These are phyloP conservation scores for Chrysanthemum lavandulifolium DNA, from an alignment of 129 eudicot genomes.

Conservation along the genomic window DNA sequence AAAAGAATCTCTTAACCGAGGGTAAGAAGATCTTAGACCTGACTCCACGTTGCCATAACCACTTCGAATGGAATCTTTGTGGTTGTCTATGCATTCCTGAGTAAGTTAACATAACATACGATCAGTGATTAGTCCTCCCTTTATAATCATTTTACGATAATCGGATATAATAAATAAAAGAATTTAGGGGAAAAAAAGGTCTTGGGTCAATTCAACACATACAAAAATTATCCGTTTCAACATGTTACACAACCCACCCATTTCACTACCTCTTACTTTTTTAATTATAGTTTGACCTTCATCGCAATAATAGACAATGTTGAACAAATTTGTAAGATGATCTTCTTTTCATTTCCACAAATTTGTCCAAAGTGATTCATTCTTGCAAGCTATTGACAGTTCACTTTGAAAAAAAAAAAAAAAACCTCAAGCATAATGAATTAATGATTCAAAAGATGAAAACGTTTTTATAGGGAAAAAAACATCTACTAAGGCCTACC, in stretches of 20 bases:
- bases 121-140: not conserved
- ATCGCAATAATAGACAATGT: too few species aligned
- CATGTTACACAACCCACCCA: too few species aligned
- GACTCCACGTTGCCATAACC: constrained; percentile 1
- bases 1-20: not conserved
- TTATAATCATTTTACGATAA: not conserved
- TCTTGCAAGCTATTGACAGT: not conserved
- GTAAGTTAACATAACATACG: not conserved
- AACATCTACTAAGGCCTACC: too few species aligned
- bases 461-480: not conserved
- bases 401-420: not conserved
- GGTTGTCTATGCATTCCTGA: constrained; percentile 3
- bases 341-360: too few species aligned
- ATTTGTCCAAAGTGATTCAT: too few species aligned
- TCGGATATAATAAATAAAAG: not conserved
- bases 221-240: too few species aligned
- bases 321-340: too few species aligned
- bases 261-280: too few species aligned
- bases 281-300: too few species aligned
- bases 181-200: too few species aligned
- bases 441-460: not conserved
- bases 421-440: not conserved
- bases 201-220: too few species aligned
- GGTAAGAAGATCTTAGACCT: not conserved
- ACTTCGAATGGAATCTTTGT: not conserved